Conservation (phyloP, 2,329 filamentous ascomycete genomes). For the Fonsecaea monophora region DNA sequence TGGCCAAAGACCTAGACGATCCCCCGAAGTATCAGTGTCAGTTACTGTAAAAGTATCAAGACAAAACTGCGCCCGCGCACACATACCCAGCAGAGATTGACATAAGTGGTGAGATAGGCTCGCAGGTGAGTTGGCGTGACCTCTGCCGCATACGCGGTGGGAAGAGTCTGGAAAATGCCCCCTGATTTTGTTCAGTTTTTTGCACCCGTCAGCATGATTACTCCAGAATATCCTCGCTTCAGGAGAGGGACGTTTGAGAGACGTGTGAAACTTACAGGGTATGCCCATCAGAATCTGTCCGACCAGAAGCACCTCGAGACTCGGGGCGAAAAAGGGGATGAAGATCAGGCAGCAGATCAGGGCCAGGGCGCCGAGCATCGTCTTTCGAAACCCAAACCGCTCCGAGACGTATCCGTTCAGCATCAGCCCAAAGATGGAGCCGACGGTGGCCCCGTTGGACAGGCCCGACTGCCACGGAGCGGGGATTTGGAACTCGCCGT, state of each 20-base stretch:
- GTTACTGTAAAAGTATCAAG: not conserved
- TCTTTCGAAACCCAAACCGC: conserved; percentile 46
- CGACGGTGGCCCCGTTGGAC: conserved; percentile 41
- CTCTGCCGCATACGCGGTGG: conserved; percentile 47
- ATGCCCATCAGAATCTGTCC: conserved; percentile 43
- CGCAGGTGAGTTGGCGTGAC: conserved; percentile 45
- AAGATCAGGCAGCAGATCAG: conserved; percentile 43
- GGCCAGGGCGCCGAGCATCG: conserved; percentile 37
- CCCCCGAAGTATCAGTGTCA: not conserved
- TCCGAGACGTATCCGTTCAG: conserved; percentile 43
- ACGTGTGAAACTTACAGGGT: conserved; percentile 35
- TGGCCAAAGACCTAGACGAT: conserved; percentile 44
- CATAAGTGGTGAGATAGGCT: conserved; percentile 44
- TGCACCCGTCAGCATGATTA: not conserved
- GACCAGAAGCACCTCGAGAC: conserved; percentile 43
- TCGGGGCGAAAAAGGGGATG: conserved; percentile 49
- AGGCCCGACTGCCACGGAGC: conserved; percentile 30
- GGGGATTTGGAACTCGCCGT: conserved; percentile 11
- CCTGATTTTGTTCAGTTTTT: conserved; percentile 14
- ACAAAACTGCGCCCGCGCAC: no score
- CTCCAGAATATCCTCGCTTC: no score
- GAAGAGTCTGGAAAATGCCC: conserved; percentile 45
- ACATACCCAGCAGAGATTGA: conserved; percentile 39
- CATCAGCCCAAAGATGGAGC: conserved; percentile 43
- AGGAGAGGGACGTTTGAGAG: not conserved